Evolutionary conservation across 176 grass and related monocot species (phyloP).

Genomic region (Echinochloa phyllopogon): DNA sequence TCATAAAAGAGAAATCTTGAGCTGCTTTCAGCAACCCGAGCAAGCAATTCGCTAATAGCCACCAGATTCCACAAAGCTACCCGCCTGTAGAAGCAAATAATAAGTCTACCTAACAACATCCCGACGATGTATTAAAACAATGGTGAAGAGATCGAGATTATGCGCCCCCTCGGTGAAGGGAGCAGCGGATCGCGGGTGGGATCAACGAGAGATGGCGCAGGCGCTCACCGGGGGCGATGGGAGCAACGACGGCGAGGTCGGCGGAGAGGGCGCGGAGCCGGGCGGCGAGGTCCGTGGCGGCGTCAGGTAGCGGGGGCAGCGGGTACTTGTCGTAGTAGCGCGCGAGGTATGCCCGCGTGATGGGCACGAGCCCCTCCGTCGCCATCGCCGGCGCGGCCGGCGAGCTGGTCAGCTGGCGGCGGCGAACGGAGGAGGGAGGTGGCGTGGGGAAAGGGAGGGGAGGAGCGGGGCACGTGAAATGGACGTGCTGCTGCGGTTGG

Average conservation of each 20-base stretch:
- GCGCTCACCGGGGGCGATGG: slow-evolving; percentile 57
- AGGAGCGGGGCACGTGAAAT: slow-evolving; percentile 13
- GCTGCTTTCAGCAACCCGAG: background rate
- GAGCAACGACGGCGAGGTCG: slow-evolving; percentile 50
- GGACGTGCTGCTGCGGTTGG: slow-evolving; percentile 18
- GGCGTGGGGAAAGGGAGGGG: background rate
- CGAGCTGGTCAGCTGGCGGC: background rate
- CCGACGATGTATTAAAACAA: background rate
- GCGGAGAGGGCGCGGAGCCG: slow-evolving; percentile 59
- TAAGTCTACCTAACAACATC: background rate
- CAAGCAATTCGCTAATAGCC: slow-evolving; percentile 6
- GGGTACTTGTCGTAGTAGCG: slow-evolving; percentile 92
- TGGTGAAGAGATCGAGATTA: slow-evolving; percentile 5
- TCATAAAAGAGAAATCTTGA: slow-evolving; percentile 7
- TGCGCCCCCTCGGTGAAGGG: background rate
- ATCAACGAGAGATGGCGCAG: background rate
- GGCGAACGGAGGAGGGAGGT: background rate
- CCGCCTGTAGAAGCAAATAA: background rate
- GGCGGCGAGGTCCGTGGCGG: slow-evolving; percentile 44
- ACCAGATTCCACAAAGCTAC: background rate
- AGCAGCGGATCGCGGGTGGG: slow-evolving; percentile 7
- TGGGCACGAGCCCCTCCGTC: slow-evolving; percentile 79
- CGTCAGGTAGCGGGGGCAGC: slow-evolving; percentile 54
- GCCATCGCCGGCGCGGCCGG: slow-evolving; percentile 54
- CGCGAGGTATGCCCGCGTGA: slow-evolving; percentile 85